A percentile compares a stretch with the other conserved stretches of the same genome.
Conservation (phyloP, 345 rosid genomes). For the Citrus inodora region DNA sequence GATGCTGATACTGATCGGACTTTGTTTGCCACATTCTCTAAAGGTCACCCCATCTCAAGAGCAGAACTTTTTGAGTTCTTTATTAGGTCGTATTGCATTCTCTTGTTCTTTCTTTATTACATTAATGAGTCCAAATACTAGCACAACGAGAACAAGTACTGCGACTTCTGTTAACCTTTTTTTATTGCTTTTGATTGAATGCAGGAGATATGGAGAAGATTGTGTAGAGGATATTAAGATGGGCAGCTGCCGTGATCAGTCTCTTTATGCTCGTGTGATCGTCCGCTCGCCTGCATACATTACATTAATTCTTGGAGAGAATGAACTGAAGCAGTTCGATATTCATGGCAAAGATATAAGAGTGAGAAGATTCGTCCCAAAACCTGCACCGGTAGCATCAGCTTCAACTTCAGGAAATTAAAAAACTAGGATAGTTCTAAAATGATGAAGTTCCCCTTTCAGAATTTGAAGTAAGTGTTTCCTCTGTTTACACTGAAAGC, state of each 20-base stretch:
- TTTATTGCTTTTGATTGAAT: not conserved
- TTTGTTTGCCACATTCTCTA: slow-evolving; percentile 31
- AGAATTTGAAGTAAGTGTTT: not conserved
- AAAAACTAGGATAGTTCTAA: not conserved
- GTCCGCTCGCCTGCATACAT: not conserved
- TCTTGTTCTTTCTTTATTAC: no score
- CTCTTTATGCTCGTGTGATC: slow-evolving; percentile 21
- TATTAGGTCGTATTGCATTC: slow-evolving; percentile 1
- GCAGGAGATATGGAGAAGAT: slow-evolving; percentile 14
- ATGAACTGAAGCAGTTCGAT: not conserved
- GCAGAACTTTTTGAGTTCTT: slow-evolving; percentile 20
- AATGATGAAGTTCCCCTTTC: not conserved
- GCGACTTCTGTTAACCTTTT: no score
- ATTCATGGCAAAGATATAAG: slow-evolving; percentile 19
- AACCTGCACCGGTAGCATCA: not conserved
- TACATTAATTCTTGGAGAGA: slow-evolving; percentile 9
- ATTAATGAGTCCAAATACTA: not conserved
- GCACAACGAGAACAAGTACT: no score
- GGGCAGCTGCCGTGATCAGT: not conserved
- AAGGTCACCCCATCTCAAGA: slow-evolving; percentile 20
- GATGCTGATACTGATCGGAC: slow-evolving; percentile 1
- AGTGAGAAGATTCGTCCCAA: slow-evolving; percentile 6
- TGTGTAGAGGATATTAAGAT: slow-evolving; percentile 19
- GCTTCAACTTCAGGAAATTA: not conserved
- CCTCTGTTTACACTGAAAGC: not conserved